Evolutionary conservation across 139 green algal genomes (phyloP).

Genomic region (Yamagishiella unicocca): DNA sequence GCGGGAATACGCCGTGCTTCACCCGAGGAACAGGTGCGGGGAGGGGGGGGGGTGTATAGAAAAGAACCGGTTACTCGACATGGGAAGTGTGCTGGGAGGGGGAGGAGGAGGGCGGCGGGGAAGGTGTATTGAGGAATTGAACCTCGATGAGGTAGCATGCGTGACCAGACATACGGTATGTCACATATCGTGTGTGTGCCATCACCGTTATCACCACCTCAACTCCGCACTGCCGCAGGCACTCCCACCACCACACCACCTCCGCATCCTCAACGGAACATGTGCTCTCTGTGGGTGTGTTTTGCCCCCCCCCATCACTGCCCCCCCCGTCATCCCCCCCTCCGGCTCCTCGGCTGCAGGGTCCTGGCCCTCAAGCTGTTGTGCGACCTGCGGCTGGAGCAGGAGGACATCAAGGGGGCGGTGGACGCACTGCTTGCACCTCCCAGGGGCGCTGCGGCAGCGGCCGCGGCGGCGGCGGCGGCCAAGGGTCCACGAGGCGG

Average conservation of each 20-base stretch:
- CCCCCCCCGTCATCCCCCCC: neutral
- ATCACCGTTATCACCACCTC: too few species aligned
- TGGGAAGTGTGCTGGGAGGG: neutral
- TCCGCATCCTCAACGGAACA: too few species aligned
- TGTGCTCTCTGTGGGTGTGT: too few species aligned
- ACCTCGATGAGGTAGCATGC: too few species aligned
- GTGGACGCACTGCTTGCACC: conserved; percentile 22
- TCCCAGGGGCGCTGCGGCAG: neutral
- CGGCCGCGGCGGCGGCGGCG: neutral
- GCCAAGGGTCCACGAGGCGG: neutral
- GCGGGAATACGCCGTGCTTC: conserved; percentile 15
- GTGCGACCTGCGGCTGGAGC: conserved; percentile 43
- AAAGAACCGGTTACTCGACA: neutral
- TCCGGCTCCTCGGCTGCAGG: neutral
- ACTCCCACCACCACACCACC: too few species aligned
- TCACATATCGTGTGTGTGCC: too few species aligned
- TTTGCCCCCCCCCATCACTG: neutral
- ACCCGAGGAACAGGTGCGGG: conserved; percentile 9
- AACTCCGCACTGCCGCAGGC: too few species aligned
- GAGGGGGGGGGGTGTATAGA: neutral
- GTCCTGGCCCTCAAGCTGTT: conserved; percentile 47
- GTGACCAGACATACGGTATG: too few species aligned
- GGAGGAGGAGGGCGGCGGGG: neutral
- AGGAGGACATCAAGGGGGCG: conserved; percentile 19
- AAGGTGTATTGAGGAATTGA: too few species aligned